These are phyloP conservation scores for Neonectria neomacrospora DNA, from an alignment of 2,329 filamentous ascomycete genomes.

Conservation along the genomic window DNA sequence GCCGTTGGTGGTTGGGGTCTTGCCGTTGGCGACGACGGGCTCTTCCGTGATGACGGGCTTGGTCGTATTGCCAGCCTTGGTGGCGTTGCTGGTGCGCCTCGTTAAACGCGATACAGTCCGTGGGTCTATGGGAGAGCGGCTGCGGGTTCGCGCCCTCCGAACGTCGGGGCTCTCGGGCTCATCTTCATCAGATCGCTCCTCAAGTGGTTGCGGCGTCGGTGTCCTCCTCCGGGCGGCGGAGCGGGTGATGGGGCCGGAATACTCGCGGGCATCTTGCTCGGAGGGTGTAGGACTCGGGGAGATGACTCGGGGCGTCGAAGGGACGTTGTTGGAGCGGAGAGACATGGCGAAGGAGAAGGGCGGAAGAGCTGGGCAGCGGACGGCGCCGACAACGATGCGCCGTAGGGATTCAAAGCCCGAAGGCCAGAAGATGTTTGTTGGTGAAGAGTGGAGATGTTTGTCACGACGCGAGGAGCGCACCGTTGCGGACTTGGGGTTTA, in stretches of 20 bases:
- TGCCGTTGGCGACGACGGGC: constrained; percentile 46
- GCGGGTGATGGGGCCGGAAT: constrained; percentile 81
- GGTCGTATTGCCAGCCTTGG: constrained; percentile 44
- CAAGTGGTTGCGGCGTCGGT: constrained; percentile 68
- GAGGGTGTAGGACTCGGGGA: constrained; percentile 80
- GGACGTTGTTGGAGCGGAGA: constrained; percentile 66
- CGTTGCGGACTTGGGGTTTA: constrained; percentile 30
- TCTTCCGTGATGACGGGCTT: constrained; percentile 36
- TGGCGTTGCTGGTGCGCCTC: constrained; percentile 55
- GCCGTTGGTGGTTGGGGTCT: constrained; percentile 61
- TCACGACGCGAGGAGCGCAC: constrained; percentile 61
- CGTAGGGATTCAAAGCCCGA: constrained; percentile 59
- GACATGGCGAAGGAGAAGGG: constrained; percentile 68
- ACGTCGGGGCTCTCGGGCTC: constrained; percentile 58
- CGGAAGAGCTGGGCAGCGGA: constrained; percentile 67
- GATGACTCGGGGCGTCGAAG: constrained; percentile 86
- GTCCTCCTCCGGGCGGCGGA: constrained; percentile 72
- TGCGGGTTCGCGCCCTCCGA: constrained; percentile 75
- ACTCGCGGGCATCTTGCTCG: constrained; percentile 50
- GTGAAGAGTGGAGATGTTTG: constrained; percentile 57
- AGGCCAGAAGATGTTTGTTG: constrained; percentile 53
- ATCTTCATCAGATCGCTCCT: constrained; percentile 66
- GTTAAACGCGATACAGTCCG: constrained; percentile 66
- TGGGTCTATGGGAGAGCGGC: constrained; percentile 72
- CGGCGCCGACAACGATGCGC: constrained; percentile 66